phyloP scores from a whole-genome alignment of 1,139 yeast species.

The Nakaseomyces sp. region DNA sequence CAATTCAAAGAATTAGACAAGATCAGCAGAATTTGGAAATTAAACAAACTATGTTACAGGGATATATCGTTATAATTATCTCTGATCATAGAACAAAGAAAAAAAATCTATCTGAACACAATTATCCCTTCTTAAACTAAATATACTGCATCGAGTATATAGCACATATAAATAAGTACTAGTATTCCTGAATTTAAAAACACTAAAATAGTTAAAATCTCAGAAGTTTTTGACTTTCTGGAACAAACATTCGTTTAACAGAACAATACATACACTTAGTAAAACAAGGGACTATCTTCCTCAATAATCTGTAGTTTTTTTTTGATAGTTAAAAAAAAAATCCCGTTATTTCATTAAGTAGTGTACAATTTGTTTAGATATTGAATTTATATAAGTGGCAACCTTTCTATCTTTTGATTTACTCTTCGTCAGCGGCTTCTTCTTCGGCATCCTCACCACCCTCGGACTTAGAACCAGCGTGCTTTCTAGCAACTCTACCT shows the following conservation, averaged over 20 bases:
- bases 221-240: no score
- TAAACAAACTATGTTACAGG: no score
- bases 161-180: conserved; percentile 6
- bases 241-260: no score
- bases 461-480: conserved; percentile 52
- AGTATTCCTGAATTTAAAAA: conserved; percentile 2
- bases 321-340: no score
- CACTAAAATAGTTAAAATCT: no score
- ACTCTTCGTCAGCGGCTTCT: conserved; percentile 45
- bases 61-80: no score
- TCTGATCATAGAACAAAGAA: no score
- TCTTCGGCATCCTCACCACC: conserved; percentile 35
- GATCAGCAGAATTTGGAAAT: no score
- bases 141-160: conserved; percentile 5
- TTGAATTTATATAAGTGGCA: neutral
- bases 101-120: neutral
- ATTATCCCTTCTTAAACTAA: neutral
- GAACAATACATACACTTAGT: no score
- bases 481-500: conserved; percentile 99
- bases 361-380: neutral
- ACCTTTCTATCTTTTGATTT: conserved; percentile 15
- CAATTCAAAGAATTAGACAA: neutral
- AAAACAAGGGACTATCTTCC: no score
- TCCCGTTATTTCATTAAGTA: no score
- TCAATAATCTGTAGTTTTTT: no score